Percentiles rank a stretch among this genome's conserved stretches.
Conservation (phyloP, 352 stramenopile species). For the Hyaloperonospora brassicae region DNA sequence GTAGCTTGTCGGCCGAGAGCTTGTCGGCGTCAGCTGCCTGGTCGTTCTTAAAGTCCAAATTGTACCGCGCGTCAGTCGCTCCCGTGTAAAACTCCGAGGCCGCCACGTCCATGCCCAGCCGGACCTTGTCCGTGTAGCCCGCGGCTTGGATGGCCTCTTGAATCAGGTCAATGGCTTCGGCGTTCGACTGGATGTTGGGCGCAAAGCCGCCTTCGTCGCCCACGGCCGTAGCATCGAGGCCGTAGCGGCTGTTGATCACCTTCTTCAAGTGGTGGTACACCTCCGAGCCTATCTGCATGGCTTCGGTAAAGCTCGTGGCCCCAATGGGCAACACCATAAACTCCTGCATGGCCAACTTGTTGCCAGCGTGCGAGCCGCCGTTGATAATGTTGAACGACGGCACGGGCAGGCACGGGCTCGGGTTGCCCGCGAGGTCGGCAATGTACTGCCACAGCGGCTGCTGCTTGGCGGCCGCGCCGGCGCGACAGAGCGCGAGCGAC, state of each 20-base stretch:
- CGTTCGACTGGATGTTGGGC: slow-evolving; percentile 94
- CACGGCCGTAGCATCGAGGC: slow-evolving; percentile 97
- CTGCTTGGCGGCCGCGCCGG: slow-evolving; percentile 91
- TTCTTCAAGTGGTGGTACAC: slow-evolving; percentile 99
- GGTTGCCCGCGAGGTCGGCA: slow-evolving; percentile 96
- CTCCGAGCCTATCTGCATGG: slow-evolving; percentile 97
- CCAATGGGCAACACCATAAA: slow-evolving; percentile 97
- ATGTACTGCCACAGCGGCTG: slow-evolving; percentile 98
- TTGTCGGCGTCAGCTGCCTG: slow-evolving; percentile 86
- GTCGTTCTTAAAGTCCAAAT: slow-evolving; percentile 98
- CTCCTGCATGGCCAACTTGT: slow-evolving; percentile 99
- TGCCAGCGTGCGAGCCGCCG: slow-evolving; percentile 96
- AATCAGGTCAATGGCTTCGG: slow-evolving; percentile 94
- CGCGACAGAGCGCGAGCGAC: slow-evolving; percentile 94
- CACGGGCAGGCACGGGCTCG: slow-evolving; percentile 90
- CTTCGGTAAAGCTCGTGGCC: slow-evolving; percentile 86
- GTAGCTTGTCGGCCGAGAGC: slow-evolving; percentile 91
- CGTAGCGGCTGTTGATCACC: slow-evolving; percentile 98
- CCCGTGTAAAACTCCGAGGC: slow-evolving; percentile 97
- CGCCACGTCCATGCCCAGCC: slow-evolving; percentile 96
- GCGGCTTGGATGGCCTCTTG: slow-evolving; percentile 94
- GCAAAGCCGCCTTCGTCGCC: slow-evolving; percentile 99
- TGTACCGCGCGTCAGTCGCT: slow-evolving; percentile 90
- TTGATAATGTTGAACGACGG: slow-evolving; percentile 99
- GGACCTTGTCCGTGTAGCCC: slow-evolving; percentile 95